A percentile compares a stretch with the other conserved stretches of the same genome.
These are phyloP conservation scores for Colletotrichum orbiculare DNA, from an alignment of 2,329 filamentous ascomycete species.

Conservation along the genomic window DNA sequence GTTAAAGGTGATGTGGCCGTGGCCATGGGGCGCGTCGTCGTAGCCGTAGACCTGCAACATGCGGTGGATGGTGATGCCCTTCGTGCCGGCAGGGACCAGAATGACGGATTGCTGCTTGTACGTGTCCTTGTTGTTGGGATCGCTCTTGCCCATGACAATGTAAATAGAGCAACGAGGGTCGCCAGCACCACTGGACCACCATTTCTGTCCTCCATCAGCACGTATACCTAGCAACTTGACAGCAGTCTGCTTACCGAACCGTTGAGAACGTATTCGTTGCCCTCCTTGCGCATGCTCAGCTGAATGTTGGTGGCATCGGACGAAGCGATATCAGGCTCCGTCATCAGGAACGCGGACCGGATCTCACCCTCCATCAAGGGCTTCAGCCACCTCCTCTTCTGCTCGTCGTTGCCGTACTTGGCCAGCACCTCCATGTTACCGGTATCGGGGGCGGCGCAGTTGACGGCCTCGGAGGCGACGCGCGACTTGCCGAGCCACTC, in stretches of 20 bases:
- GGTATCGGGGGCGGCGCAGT: slow-evolving; percentile 91
- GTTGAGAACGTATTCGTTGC: slow-evolving; percentile 90
- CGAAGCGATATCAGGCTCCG: slow-evolving; percentile 87
- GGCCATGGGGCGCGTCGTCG: slow-evolving; percentile 97
- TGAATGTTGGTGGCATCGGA: slow-evolving; percentile 95
- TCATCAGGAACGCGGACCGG: slow-evolving; percentile 93
- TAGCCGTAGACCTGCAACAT: slow-evolving; percentile 96
- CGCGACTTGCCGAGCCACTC: slow-evolving; percentile 91
- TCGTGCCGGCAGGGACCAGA: slow-evolving; percentile 82
- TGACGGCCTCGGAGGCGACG: slow-evolving; percentile 86
- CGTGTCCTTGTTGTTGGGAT: slow-evolving; percentile 77
- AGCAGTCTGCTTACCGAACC: slow-evolving; percentile 69
- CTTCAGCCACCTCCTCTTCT: slow-evolving; percentile 86
- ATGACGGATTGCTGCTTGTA: slow-evolving; percentile 96
- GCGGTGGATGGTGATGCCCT: slow-evolving; percentile 90
- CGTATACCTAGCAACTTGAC: accelerated
- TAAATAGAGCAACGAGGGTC: slow-evolving; percentile 94
- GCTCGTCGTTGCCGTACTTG: slow-evolving; percentile 87
- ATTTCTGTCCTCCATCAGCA: slow-evolving; percentile 73
- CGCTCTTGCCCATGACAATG: slow-evolving; percentile 95
- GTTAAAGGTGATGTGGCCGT: slow-evolving; percentile 90
- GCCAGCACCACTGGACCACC: slow-evolving; percentile 97
- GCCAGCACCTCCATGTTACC: slow-evolving; percentile 96
- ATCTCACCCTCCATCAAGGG: slow-evolving; percentile 88
- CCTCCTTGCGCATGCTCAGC: slow-evolving; percentile 83